Evolutionary conservation across 2,329 filamentous ascomycete species (phyloP), one percentile per base, ranked within the genome.

Genomic region (Sporothrix sp.): DNA sequence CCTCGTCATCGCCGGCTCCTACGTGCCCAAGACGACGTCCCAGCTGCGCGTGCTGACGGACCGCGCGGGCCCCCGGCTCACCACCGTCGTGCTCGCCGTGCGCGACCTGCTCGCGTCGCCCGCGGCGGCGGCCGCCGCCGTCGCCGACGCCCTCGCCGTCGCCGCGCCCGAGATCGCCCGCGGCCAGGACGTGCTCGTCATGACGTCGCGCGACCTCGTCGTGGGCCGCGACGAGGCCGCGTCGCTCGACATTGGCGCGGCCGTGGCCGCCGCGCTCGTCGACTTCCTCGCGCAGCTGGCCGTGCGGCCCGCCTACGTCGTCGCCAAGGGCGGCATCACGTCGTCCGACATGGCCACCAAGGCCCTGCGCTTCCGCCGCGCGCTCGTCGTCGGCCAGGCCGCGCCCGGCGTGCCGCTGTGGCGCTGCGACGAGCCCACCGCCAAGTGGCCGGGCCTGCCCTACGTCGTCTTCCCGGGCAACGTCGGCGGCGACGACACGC

Each of bases 271-370:
- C 7, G 69, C 71, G 0, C 61, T 81, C 18, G 77, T 80, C 0
- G 62, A 62, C 1, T 72, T 81, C 37, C 56, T 80, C 1, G 63
- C 66, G 8, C 59, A 61, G 1, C 62, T 80, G 8, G 11, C 66
- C 71, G 7, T 66, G 23, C 27, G 70, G 28, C 76, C 76, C 2
- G 62, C 75, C 40, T 81, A 79, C 57, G 63, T 81, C 2, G 76
- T 81, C 58, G 75, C 76, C 0, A 81, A 76, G 61, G 76, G 78
- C 0, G 77, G 77, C 9, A 81, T 81, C 38, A 81, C 78, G 0
- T 76, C 72, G 0, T 78, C 74, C 0, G 76, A 81, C 46, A 73
- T 74, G 57, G 77, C 77, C 0, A 79, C 74, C 0, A 79, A 80
- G 48, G 75, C 74, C 0, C 57, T 82, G 11, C 65, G 64, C 14